These are phyloP conservation scores for Blastobotrys illinoisensis DNA, from an alignment of 1,139 yeast genomes.

Conservation along the genomic window DNA sequence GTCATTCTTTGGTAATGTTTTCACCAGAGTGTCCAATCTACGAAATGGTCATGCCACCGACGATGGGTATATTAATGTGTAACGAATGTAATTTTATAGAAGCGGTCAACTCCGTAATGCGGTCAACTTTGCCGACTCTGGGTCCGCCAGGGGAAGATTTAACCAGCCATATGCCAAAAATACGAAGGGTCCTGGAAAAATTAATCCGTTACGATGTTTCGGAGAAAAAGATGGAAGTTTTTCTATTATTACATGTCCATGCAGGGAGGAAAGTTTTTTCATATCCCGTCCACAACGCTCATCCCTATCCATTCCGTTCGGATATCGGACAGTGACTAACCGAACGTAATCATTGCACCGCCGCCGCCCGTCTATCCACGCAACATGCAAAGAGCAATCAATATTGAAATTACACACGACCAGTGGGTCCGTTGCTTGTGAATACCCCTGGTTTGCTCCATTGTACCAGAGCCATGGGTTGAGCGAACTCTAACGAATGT, in stretches of 20 bases:
- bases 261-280: not conserved
- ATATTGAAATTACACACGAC: not conserved
- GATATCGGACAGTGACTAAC: not conserved
- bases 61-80: not conserved
- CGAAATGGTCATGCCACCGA: not conserved
- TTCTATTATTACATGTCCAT: not conserved
- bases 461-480: not conserved
- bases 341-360: not conserved
- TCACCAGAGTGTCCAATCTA: not conserved
- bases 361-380: not conserved
- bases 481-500: not conserved
- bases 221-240: not conserved
- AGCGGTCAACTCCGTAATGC: too few relatives aligned
- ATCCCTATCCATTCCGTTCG: not conserved
- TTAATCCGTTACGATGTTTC: not conserved
- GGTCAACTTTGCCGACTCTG: too few relatives aligned
- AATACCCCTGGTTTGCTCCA: not conserved
- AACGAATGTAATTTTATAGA: not conserved
- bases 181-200: not conserved
- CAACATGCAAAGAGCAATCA: not conserved
- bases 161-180: not conserved
- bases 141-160: too few relatives aligned
- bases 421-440: not conserved
- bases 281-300: not conserved
- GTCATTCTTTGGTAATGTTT: constrained; percentile 18